Conservation (phyloP, 352 stramenopile genomes). For the Nothophytophthora sp. region DNA sequence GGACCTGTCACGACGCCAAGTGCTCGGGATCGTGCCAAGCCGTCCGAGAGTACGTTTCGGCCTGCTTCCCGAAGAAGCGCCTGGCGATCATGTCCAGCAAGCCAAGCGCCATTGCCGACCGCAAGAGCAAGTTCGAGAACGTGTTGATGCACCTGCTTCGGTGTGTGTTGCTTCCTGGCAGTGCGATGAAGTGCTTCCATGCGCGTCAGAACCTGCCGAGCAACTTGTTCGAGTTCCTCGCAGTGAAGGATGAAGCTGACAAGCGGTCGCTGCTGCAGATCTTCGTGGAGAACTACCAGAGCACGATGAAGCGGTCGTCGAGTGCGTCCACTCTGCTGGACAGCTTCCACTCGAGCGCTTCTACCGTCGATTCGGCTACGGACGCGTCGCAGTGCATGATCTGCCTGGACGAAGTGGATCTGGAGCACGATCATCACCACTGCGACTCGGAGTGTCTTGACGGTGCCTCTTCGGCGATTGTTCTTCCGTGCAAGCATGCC, state of each 20-base stretch:
- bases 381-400: conserved; percentile 38
- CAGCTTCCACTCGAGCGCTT: conserved; percentile 27
- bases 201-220: conserved; percentile 40
- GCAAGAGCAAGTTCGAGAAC: conserved; percentile 52
- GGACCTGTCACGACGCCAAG: conserved; percentile 49
- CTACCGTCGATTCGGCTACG: conserved; percentile 25
- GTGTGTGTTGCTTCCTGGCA: conserved; percentile 57
- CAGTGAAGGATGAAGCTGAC: conserved; percentile 40
- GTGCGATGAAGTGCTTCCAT: conserved; percentile 58
- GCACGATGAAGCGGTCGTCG: conserved; percentile 5
- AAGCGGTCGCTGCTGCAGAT: conserved; percentile 66
- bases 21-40: conserved; percentile 60
- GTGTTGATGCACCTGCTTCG: conserved; percentile 64
- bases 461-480: conserved; percentile 11
- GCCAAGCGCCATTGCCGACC: conserved; percentile 36
- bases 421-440: conserved; percentile 3
- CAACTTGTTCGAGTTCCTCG: conserved; percentile 56
- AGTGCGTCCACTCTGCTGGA: neutral
- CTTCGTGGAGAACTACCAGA: conserved; percentile 59
- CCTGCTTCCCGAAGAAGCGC: conserved; percentile 59
- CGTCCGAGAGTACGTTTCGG: conserved; percentile 57
- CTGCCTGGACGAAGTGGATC: conserved; percentile 43
- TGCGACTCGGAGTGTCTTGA: neutral
- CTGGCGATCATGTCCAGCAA: conserved; percentile 34
- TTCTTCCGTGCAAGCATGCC: conserved; percentile 60